A percentile compares a stretch with the other conserved stretches of the same genome.
Conservation (phyloP, 2,329 filamentous ascomycete genomes). For the Tolypocladium ovalisporum region DNA sequence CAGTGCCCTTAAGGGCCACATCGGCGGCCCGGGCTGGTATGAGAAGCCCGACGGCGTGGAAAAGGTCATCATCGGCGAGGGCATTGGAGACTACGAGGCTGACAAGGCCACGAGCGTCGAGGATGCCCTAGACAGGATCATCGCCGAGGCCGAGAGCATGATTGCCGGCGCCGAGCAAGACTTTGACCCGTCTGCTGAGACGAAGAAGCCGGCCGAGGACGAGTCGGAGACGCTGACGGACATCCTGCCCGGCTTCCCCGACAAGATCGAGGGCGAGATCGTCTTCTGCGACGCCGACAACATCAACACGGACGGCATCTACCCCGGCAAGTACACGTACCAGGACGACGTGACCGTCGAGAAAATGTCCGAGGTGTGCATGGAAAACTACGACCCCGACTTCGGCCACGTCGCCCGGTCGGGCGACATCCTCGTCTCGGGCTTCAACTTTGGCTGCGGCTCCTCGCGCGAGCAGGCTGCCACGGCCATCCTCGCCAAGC, state of each 20-base stretch:
- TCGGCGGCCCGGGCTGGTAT: conserved; percentile 71
- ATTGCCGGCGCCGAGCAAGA: conserved; percentile 43
- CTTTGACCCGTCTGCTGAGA: conserved; percentile 11
- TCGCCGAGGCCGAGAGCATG: conserved; percentile 55
- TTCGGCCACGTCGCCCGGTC: conserved; percentile 55
- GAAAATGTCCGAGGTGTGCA: conserved; percentile 80
- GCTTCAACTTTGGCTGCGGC: conserved; percentile 85
- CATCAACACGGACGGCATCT: conserved; percentile 87
- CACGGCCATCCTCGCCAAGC: conserved; percentile 71
- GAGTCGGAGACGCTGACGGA: conserved; percentile 5
- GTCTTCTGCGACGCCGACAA: conserved; percentile 74
- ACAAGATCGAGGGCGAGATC: conserved; percentile 74
- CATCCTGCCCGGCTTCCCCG: conserved; percentile 56
- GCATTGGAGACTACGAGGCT: conserved; percentile 52
- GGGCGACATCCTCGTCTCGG: conserved; percentile 73
- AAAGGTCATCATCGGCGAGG: conserved; percentile 61
- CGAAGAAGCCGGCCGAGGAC: not conserved
- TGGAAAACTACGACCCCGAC: conserved; percentile 80
- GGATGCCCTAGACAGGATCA: conserved; percentile 60
- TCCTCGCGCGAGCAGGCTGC: conserved; percentile 73
- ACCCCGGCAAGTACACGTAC: conserved; percentile 86
- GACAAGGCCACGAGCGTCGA: conserved; percentile 57
- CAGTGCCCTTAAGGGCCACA: conserved; percentile 64
- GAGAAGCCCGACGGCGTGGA: conserved; percentile 56
- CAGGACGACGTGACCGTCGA: conserved; percentile 69